phyloP scores from a whole-genome alignment of 768 basidiomycete species.

The Cystobasidium onofrii region DNA sequence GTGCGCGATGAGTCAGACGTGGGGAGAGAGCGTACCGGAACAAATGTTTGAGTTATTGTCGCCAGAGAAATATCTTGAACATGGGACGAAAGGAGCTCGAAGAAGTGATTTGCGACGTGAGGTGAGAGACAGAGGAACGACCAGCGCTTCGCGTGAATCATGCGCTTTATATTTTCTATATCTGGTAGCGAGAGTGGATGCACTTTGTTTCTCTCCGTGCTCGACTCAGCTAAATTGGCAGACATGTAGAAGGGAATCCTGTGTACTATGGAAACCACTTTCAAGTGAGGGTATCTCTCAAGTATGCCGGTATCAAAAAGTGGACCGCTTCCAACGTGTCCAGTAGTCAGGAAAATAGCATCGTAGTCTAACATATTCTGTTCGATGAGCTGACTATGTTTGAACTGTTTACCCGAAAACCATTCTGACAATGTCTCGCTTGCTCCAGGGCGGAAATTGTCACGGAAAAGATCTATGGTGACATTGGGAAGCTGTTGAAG shows the following conservation, averaged over 20 bases:
- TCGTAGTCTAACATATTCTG: neutral
- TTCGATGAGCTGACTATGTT: neutral
- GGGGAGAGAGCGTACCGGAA: neutral
- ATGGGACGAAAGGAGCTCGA: neutral
- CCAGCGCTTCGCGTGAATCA: neutral
- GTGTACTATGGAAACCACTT: neutral
- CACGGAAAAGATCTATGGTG: neutral
- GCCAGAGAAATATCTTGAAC: neutral
- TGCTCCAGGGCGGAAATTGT: neutral
- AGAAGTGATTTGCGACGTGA: neutral
- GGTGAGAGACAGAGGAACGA: neutral
- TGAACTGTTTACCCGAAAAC: neutral
- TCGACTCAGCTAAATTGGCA: too few species aligned
- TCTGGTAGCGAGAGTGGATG: neutral
- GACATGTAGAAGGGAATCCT: too few species aligned
- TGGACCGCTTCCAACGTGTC: neutral
- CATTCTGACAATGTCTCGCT: neutral
- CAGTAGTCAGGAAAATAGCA: neutral
- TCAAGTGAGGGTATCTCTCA: neutral
- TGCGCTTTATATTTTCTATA: neutral
- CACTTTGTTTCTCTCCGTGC: too few species aligned
- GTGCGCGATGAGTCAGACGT: too few species aligned
- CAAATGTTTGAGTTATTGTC: neutral
- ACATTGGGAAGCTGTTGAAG: neutral
- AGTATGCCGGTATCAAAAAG: neutral